Evolutionary conservation across 352 stramenopile species (phyloP).

Genomic region (Phytophthora boehmeriae): DNA sequence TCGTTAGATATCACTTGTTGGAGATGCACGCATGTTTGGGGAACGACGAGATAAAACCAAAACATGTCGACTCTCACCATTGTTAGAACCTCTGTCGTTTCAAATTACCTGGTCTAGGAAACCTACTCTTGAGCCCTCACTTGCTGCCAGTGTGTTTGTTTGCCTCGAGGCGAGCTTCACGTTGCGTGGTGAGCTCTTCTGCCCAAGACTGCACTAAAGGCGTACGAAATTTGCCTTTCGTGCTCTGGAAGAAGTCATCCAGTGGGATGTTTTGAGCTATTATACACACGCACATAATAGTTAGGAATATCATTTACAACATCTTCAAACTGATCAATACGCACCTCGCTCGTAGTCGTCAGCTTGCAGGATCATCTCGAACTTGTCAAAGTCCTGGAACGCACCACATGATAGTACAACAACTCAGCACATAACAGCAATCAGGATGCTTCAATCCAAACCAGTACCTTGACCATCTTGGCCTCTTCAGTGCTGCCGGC

Average conservation of each 20-base stretch:
- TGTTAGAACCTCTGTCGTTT: too few relatives aligned
- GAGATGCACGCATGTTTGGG: too few relatives aligned
- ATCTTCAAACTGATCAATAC: slow-evolving; percentile 8
- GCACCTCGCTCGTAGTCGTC: slow-evolving; percentile 92
- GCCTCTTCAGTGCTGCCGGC: slow-evolving; percentile 79
- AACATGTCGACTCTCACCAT: too few relatives aligned
- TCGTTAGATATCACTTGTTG: too few relatives aligned
- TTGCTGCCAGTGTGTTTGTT: slow-evolving; percentile 5
- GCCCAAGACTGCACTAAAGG: slow-evolving; percentile 83
- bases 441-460: not conserved
- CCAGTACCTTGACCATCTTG: slow-evolving; percentile 83
- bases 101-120: too few relatives aligned
- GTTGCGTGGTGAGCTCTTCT: slow-evolving; percentile 62
- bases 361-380: slow-evolving; percentile 96
- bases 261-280: slow-evolving; percentile 63
- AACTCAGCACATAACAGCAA: slow-evolving; percentile 9
- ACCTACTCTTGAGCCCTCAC: not conserved
- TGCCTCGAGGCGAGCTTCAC: slow-evolving; percentile 35
- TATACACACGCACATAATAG: not conserved
- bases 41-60: too few relatives aligned
- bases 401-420: not conserved
- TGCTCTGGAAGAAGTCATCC: slow-evolving; percentile 84
- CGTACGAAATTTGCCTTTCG: slow-evolving; percentile 83
- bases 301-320: not conserved
- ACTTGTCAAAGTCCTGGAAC: slow-evolving; percentile 92